A percentile compares a stretch with the other conserved stretches of the same genome.
phyloP scores from a whole-genome alignment of 805 yeast species.

The Crinitomyces ghanaensis region DNA sequence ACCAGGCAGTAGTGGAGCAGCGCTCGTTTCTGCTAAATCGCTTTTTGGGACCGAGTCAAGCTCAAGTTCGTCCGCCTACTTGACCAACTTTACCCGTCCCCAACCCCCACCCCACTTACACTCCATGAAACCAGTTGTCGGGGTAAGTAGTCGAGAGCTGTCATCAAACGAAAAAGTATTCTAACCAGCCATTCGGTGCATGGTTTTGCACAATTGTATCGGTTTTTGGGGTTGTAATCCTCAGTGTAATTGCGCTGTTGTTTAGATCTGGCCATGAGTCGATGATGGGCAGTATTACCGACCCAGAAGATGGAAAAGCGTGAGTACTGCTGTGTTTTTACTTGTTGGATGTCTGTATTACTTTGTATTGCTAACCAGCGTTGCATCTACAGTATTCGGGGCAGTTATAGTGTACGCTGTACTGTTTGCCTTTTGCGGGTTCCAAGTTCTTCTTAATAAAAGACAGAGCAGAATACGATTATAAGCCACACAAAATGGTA shows the following conservation, averaged over 20 bases:
- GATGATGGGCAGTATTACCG: constrained; percentile 82
- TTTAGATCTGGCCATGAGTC: constrained; percentile 77
- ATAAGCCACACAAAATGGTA: constrained; percentile 13
- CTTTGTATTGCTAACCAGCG: constrained; percentile 29
- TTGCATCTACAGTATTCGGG: constrained; percentile 79
- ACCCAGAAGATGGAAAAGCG: constrained; percentile 89
- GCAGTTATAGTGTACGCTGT: constrained; percentile 75
- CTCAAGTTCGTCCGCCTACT: no score
- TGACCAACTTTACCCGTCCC: no score
- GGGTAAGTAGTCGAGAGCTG: constrained; percentile 26
- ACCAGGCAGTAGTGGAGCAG: no score
- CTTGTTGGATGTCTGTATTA: neutral
- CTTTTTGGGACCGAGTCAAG: no score
- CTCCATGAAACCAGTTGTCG: constrained; percentile 41
- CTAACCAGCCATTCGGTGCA: constrained; percentile 59
- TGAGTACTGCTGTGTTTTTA: constrained; percentile 26
- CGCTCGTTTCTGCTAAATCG: no score
- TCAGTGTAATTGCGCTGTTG: constrained; percentile 72
- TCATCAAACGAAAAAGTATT: constrained; percentile 1
- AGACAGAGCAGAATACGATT: constrained; percentile 57
- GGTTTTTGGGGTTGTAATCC: constrained; percentile 81
- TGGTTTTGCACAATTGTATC: constrained; percentile 93
- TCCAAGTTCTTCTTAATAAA: constrained; percentile 56
- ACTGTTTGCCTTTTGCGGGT: constrained; percentile 84
- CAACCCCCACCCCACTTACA: no score